Base-by-base conservation (phyloP, 768 basidiomycete genomes). In the Hericium alpestre region DNA sequence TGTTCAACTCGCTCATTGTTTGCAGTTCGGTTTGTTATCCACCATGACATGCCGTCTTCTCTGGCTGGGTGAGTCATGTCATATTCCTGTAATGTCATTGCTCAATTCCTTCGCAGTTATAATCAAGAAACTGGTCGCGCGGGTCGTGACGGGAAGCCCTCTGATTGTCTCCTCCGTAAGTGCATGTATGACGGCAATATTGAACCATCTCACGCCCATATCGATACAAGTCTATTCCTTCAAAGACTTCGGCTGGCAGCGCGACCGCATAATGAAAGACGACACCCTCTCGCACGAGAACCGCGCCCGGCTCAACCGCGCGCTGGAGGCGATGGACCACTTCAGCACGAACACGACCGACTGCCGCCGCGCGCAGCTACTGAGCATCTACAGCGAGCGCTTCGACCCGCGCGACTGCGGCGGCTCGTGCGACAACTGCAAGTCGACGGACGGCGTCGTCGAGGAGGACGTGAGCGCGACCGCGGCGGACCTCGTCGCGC, bases 51-150 rank as follows among this genome's bases (percentile, higher is more conserved):
- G 62, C 91, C 95, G 1, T 84, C 83, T 62, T 84, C 86, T 18
- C 69, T 99, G 65, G 91, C 93, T 58, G 90, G 87, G 80, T 95
- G 75, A 57, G 66, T 9, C 18, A 32, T 32, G 32, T 7, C 9
- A 1, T 32, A 4, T 32, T 32, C 32, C 32, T 6, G 8, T 32
- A 1, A 32, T 32, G 32, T 7, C 32, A 32, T 32, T 2, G 32
- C 6, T 4, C 6, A 32, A 32, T 32, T 0, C 6, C 32, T 32
- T 32, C 47, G 27, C 54, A 90, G 88, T 1, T 90, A 90, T 65
- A 93, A 93, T 65, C 93, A 98, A 73, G 96, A 99, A 72, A 98
- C 95, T 0, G 96, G 96, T 6, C 83, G 96, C 56, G 96, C 94
- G 16, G 96, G 96, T 5, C 81, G 96, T 58, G 96, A 99, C 65